Base-by-base conservation (phyloP, 495 filamentous ascomycete genomes). In the Geoglossum glabrum region DNA sequence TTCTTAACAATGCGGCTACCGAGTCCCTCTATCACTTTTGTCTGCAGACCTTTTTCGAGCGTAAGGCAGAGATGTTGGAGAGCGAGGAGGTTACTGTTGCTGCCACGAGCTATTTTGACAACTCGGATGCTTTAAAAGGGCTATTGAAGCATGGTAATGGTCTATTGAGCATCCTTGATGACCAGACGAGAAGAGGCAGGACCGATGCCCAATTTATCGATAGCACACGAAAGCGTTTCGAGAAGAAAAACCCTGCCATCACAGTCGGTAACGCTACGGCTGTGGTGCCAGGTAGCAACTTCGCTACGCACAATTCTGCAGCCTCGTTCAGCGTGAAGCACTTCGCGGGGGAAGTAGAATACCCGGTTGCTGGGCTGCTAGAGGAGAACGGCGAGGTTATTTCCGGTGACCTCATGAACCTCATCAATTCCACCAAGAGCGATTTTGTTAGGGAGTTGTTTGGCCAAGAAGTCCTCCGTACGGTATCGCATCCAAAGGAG, bases 341-440 rank as follows among this genome's bases (percentile, higher is more conserved):
- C 69, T 98, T 89, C 66, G 90, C 90, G 49, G 92, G 90, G 27
- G 90, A 96, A 67, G 85, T 97, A n/a, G 92, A 98, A 57, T 98
- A 98, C 64, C 80, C 87, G 30, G 77, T 87, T 60, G 79, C 79
- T 60, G 87, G 86, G 17, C 71, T 98, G 31, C 72, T 95, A 9
- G 92, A 98, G 68, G 88, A 93, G 68, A 97, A 97, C 60, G 88
- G 88, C 54, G 92, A 98, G 67, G 80, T 95, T 51, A 89, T 98
- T 61, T 93, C 90, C 19, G 90, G 87, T 26, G 92, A 98, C 66
- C 70, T 98, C 60, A 87, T 98, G 84, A 96, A 95, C 69, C 73
- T 98, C 59, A 86, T 98, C 73, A 84, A 82, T 62, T 79, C 82
- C 15, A 90, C 86, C 57, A 86, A 82, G 64, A 95, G 84, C 68